Evolutionary conservation across 139 green algal genomes (phyloP).

Genomic region (Diplosphaera chodatii): DNA sequence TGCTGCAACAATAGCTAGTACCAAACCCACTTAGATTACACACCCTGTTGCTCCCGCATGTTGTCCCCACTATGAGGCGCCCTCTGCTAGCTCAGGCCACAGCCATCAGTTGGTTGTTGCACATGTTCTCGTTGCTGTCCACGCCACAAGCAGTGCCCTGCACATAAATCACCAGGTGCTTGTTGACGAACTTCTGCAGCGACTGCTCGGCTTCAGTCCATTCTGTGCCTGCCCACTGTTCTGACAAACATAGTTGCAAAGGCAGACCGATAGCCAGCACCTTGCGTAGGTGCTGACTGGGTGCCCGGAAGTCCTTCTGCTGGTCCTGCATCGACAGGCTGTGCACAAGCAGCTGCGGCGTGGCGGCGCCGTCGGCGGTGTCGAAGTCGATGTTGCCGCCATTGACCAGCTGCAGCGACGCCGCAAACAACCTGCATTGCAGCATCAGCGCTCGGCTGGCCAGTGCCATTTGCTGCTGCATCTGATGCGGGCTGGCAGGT

Average conservation of each 20-base stretch:
- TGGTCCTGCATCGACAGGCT: slow-evolving; percentile 1
- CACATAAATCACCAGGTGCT: too few species aligned
- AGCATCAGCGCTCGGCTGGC: too few species aligned
- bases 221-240: too few species aligned
- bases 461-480: too few species aligned
- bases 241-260: background rate
- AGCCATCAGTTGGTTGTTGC: background rate
- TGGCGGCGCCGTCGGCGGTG: background rate
- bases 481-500: too few species aligned
- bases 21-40: too few species aligned
- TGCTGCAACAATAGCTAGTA: too few species aligned
- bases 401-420: slow-evolving; percentile 41
- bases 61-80: too few species aligned
- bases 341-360: slow-evolving; percentile 9
- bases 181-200: too few species aligned
- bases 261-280: too few species aligned
- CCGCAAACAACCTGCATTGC: slow-evolving; percentile 24
- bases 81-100: background rate
- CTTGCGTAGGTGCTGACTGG: background rate
- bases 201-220: too few species aligned
- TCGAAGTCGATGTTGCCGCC: slow-evolving; percentile 31
- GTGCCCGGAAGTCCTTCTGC: slow-evolving; percentile 2
- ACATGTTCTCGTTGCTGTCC: background rate
- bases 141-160: background rate
- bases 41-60: too few species aligned